Evolutionary conservation across 306 rosid species (phyloP).

Genomic region (Prunus padus): DNA sequence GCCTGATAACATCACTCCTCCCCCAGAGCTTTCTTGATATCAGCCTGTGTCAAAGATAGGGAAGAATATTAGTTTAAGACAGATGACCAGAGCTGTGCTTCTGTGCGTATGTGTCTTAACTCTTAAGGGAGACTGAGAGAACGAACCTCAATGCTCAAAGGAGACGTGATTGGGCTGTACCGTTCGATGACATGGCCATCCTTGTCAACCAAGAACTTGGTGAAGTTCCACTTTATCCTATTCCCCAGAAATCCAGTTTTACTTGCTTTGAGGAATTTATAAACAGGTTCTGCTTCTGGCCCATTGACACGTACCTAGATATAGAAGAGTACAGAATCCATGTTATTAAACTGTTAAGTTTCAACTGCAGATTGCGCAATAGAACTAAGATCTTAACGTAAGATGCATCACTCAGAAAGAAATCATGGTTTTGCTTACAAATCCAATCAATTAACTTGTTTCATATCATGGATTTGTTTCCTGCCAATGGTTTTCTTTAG

Average conservation of each 20-base stretch:
- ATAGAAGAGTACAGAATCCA: not conserved
- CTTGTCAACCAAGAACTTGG: slow-evolving; percentile 75
- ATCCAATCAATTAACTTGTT: not conserved
- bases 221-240: slow-evolving; percentile 92
- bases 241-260: slow-evolving; percentile 63
- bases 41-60: slow-evolving; percentile 45
- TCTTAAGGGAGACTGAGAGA: slow-evolving; percentile 12
- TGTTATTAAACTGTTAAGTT: slow-evolving; percentile 18
- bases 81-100: not conserved
- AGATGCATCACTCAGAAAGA: not conserved
- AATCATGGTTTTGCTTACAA: not conserved
- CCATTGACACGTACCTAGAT: slow-evolving; percentile 79
- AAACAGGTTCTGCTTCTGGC: slow-evolving; percentile 56
- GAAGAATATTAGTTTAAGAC: slow-evolving; percentile 15
- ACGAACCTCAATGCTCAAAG: slow-evolving; percentile 63
- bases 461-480: not conserved
- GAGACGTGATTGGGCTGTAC: slow-evolving; percentile 63
- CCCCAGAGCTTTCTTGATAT: slow-evolving; percentile 79
- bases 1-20: slow-evolving; percentile 35
- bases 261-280: slow-evolving; percentile 67
- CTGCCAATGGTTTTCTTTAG: not conserved
- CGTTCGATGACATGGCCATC: slow-evolving; percentile 69
- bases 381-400: not conserved
- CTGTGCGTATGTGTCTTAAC: not conserved
- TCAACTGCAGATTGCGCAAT: not conserved